phyloP scores from a whole-genome alignment of 352 stramenopile species.

The Phytophthora fragariaefolia region DNA sequence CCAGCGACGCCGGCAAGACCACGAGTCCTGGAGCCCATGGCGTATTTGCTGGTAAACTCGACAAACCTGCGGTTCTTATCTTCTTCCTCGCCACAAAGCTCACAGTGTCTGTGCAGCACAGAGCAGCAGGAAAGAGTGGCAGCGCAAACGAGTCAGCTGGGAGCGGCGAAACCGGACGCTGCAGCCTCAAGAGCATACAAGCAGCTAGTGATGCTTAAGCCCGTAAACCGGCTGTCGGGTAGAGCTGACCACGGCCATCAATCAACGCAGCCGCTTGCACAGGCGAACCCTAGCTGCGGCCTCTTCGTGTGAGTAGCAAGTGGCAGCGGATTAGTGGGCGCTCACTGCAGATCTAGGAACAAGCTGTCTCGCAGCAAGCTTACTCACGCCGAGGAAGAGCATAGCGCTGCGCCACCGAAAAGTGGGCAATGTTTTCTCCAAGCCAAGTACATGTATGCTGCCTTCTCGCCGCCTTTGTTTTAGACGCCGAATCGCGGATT shows the following conservation, averaged over 20 bases:
- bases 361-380: neutral
- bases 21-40: neutral
- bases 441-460: neutral
- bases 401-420: neutral
- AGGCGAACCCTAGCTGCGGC: slow-evolving; percentile 1
- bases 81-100: slow-evolving; percentile 16
- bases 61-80: neutral
- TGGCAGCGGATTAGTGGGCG: neutral
- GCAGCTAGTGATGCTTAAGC: slow-evolving; percentile 8
- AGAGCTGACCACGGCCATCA: slow-evolving; percentile 19
- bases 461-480: neutral
- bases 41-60: neutral
- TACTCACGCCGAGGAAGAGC: neutral
- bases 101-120: neutral
- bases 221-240: slow-evolving; percentile 29
- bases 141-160: slow-evolving; percentile 32
- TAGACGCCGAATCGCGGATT: neutral
- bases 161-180: slow-evolving; percentile 27
- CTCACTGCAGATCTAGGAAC: neutral
- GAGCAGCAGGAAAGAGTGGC: slow-evolving; percentile 8
- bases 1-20: neutral
- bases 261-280: slow-evolving; percentile 22
- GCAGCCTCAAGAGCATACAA: slow-evolving; percentile 9
- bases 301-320: neutral
- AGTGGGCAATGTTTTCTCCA: neutral